Percentiles rank a stretch among this genome's conserved stretches.
Evolutionary conservation across 129 eudicot species (phyloP).

Genomic region (Logfia minima): DNA sequence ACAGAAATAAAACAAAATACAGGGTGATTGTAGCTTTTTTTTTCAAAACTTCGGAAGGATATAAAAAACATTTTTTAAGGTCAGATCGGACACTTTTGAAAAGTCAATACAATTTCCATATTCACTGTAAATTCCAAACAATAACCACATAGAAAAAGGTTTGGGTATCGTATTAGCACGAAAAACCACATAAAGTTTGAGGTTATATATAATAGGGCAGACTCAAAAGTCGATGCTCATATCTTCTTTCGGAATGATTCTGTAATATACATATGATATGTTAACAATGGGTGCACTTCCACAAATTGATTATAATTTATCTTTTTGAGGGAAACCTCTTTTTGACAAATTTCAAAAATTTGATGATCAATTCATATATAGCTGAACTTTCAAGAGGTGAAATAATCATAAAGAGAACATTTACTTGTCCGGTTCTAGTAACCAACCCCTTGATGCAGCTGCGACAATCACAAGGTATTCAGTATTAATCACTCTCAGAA

Average conservation of each 20-base stretch:
- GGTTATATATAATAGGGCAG: background rate
- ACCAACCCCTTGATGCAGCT: slow-evolving; percentile 54
- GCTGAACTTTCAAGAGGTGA: background rate
- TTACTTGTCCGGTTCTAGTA: slow-evolving; percentile 52
- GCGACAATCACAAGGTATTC: slow-evolving; percentile 88
- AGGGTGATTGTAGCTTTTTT: too few species aligned
- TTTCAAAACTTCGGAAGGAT: too few species aligned
- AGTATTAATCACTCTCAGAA: slow-evolving; percentile 80
- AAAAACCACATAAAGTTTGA: background rate
- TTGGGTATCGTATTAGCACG: background rate
- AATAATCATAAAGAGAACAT: slow-evolving; percentile 60
- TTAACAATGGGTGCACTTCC: too few species aligned
- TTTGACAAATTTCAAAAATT: too few species aligned
- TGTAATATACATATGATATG: too few species aligned
- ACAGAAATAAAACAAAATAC: too few species aligned
- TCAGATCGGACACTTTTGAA: background rate
- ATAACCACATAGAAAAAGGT: background rate
- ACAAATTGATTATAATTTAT: too few species aligned
- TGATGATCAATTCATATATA: too few species aligned
- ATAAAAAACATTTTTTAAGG: background rate
- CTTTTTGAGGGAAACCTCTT: too few species aligned
- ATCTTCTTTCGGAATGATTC: background rate
- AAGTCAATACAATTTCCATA: background rate
- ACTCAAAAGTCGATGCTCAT: slow-evolving; percentile 12
- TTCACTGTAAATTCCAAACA: background rate